These are phyloP conservation scores for Casuarina glauca DNA, from an alignment of 306 rosid genomes.

Conservation along the genomic window DNA sequence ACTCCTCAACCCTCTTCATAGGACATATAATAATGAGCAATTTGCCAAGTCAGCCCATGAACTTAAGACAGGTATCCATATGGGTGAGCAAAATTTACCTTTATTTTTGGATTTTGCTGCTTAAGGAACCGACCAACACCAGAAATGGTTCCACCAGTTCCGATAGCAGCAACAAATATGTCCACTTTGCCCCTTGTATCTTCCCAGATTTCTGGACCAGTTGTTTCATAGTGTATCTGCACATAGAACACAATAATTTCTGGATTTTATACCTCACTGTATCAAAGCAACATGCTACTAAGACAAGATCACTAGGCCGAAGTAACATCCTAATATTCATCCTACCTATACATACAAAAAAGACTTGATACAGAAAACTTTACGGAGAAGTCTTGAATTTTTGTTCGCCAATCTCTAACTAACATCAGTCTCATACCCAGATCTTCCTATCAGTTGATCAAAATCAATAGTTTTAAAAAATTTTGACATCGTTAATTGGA, in stretches of 20 bases:
- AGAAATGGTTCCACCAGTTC: slow-evolving; percentile 98
- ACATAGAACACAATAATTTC: slow-evolving; percentile 29
- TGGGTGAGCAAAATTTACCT: slow-evolving; percentile 45
- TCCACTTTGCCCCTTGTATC: slow-evolving; percentile 95
- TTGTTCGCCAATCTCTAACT: not conserved
- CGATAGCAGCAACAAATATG: slow-evolving; percentile 91
- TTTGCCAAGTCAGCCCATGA: slow-evolving; percentile 12
- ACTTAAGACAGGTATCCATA: not conserved
- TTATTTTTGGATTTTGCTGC: slow-evolving; percentile 74
- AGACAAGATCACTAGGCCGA: slow-evolving; percentile 13
- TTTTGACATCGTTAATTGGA: not conserved
- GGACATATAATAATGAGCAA: slow-evolving; percentile 7
- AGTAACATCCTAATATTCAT: not conserved
- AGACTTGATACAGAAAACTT: not conserved
- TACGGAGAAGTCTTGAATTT: not conserved
- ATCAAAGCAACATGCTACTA: slow-evolving; percentile 19
- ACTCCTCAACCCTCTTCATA: slow-evolving; percentile 7
- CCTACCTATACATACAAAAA: not conserved
- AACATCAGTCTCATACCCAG: not conserved
- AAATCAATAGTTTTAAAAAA: not conserved
- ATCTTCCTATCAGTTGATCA: not conserved
- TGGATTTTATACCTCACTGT: slow-evolving; percentile 22
- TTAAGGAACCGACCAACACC: slow-evolving; percentile 85
- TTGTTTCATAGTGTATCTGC: slow-evolving; percentile 96
- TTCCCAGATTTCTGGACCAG: slow-evolving; percentile 99